A percentile compares a stretch with the other conserved stretches of the same genome.
Conservation (phyloP, 2,329 filamentous ascomycete species). For the Diaporthe citriasiana region DNA sequence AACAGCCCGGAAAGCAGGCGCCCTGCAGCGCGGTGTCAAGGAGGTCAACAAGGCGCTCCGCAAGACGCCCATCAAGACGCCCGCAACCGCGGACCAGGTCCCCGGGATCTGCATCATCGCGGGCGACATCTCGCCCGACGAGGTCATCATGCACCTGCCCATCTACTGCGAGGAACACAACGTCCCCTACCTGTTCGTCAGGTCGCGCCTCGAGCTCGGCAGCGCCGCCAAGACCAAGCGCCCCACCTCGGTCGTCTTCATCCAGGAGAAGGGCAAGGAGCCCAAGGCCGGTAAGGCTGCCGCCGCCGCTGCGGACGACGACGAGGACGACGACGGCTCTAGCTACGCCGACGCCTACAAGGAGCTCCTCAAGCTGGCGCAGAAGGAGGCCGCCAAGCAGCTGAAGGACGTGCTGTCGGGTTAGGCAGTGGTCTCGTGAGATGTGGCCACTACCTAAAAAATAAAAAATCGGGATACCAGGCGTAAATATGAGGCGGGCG, state of each 20-base stretch:
- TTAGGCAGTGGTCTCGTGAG: not conserved
- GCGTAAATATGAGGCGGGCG: conserved; percentile 37
- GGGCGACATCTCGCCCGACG: conserved; percentile 97
- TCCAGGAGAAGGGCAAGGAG: conserved; percentile 69
- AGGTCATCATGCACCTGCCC: conserved; percentile 98
- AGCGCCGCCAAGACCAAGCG: conserved; percentile 95
- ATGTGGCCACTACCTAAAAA: conserved; percentile 1
- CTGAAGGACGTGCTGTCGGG: conserved; percentile 49
- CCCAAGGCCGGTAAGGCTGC: conserved; percentile 61
- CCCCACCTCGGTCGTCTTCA: conserved; percentile 96
- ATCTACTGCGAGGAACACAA: conserved; percentile 98
- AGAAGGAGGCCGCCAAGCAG: conserved; percentile 75
- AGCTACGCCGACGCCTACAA: conserved; percentile 75
- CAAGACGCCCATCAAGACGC: conserved; percentile 83
- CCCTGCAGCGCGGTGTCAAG: conserved; percentile 97
- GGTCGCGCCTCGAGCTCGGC: conserved; percentile 92
- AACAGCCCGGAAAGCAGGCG: conserved; percentile 92
- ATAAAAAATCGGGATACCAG: conserved; percentile 28
- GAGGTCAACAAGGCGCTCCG: conserved; percentile 98
- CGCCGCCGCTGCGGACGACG: conserved; percentile 58
- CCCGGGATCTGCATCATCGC: conserved; percentile 91
- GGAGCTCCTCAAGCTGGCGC: conserved; percentile 74
- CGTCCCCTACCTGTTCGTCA: conserved; percentile 96
- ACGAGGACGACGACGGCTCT: conserved; percentile 66
- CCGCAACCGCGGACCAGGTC: conserved; percentile 66